Conservation (phyloP, 768 basidiomycete genomes). For the Panellus pusillus region DNA sequence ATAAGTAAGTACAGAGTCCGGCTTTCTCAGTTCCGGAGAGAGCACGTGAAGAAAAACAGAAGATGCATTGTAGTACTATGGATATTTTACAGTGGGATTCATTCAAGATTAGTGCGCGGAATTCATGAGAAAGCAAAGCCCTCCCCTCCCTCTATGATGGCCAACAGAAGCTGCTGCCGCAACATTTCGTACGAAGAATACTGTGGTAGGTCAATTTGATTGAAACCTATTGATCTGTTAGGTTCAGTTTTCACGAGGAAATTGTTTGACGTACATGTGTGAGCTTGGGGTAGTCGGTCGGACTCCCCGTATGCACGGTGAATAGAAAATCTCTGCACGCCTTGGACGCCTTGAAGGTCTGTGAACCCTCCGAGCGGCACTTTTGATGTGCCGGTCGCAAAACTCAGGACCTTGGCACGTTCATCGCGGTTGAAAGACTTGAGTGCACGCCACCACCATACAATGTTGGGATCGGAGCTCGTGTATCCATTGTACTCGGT, state of each 20-base stretch:
- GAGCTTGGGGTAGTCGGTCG: constrained; percentile 84
- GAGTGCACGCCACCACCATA: constrained; percentile 99
- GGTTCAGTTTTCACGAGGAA: constrained; percentile 9
- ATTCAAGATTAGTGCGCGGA: constrained; percentile 11
- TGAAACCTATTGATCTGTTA: constrained; percentile 63
- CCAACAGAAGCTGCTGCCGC: constrained; percentile 83
- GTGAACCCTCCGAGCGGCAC: constrained; percentile 94
- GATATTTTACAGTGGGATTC: constrained; percentile 18
- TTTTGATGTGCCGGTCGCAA: constrained; percentile 90
- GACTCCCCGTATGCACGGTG: constrained; percentile 89
- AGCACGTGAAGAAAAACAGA: not conserved
- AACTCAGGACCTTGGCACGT: constrained; percentile 94
- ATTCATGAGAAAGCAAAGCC: constrained; percentile 65
- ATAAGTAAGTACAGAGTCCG: not conserved
- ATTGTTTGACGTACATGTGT: constrained; percentile 65
- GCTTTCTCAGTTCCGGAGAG: not conserved
- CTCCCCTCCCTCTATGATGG: constrained; percentile 95
- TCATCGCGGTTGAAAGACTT: constrained; percentile 98
- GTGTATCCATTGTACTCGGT: constrained; percentile 90
- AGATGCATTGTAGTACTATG: constrained; percentile 7
- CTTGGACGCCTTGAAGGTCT: constrained; percentile 93
- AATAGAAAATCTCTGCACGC: constrained; percentile 93
- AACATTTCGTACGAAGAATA: constrained; percentile 97
- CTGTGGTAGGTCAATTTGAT: constrained; percentile 91
- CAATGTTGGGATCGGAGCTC: constrained; percentile 90